Base-by-base conservation (phyloP, 2,329 filamentous ascomycete species). In the Fusarium clavum region DNA sequence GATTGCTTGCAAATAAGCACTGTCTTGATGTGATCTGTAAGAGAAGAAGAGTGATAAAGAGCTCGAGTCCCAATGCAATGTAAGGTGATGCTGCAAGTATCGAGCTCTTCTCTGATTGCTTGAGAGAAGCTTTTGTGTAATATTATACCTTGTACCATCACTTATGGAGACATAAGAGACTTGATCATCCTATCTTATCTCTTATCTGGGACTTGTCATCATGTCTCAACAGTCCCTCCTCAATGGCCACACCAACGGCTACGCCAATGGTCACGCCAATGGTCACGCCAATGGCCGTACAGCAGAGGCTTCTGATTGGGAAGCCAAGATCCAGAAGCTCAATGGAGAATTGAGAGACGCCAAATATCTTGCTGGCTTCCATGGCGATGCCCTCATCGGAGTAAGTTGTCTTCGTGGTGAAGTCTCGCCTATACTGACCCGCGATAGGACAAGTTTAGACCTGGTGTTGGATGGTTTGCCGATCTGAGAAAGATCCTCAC, bases 321-420 rank as follows among this genome's bases (percentile, higher is more conserved):
- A 59, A 12, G 30, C n/a, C 6, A 53, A 59, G 5, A 55, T 59
- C 16, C 24, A 30, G 5, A 44, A 55, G 2, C 24, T 59, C 9
- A 59, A 59, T 12, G 27, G 20, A 8, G 40, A 59, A 6, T 3
- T 55, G 41, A 55, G 29, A 6, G 48, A 55, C 1, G 57, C 57
- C n/a, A 46, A 55, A 3, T 59, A 59, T 13, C n/a, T 59, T 3
- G 30, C 48, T 16, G 57, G 48, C 7, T 59, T 59, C 24, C 57
- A 59, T 8, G 57, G 57, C 10, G 57, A 59, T 59, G 40, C 57
- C 5, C 41, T 59, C n/a, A 59, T 59, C 7, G 57, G 57, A 25
- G 57, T 59, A 24, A 16, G 57, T 20, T 5, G 3, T 24, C 12
- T 4, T 34, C 2, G 2, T 6, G 10, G 11, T 4, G 1, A 3